These are phyloP conservation scores for Takakia lepidozioides DNA, from an alignment of 225 moss, liverwort and hornwort species.

Conservation along the genomic window DNA sequence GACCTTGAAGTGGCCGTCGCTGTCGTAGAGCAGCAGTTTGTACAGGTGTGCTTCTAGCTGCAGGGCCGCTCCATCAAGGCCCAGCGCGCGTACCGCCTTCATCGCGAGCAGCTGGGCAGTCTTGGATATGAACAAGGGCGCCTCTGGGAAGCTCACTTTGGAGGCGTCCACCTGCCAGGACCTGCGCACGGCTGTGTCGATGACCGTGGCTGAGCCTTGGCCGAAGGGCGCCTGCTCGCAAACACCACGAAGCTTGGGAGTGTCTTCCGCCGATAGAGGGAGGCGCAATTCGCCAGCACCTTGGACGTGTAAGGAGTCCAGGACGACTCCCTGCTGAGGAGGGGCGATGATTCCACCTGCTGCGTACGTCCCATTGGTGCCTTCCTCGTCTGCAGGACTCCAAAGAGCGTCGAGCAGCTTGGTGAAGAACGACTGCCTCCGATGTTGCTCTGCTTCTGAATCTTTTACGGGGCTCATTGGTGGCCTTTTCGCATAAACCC, in stretches of 20 bases:
- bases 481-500: too few species aligned
- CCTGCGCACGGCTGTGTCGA: constrained; percentile 2
- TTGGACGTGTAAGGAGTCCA: constrained; percentile 9
- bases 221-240: constrained; percentile 9
- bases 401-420: too few species aligned
- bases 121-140: constrained; percentile 6
- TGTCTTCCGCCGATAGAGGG: constrained; percentile 3
- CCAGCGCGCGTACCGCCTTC: constrained; percentile 6
- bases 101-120: background rate
- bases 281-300: constrained; percentile 9
- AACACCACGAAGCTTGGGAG: constrained; percentile 5
- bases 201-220: constrained; percentile 7
- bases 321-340: constrained; percentile 1
- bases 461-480: too few species aligned
- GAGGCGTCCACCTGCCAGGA: constrained; percentile 16
- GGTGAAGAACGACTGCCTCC: too few species aligned
- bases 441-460: too few species aligned
- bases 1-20: constrained; percentile 8
- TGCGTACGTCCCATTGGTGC: constrained; percentile 8
- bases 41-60: constrained; percentile 8
- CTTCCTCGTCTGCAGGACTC: too few species aligned
- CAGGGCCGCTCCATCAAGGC: constrained; percentile 8
- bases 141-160: constrained; percentile 11
- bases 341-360: constrained; percentile 2
- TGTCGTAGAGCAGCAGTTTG: constrained; percentile 11